A percentile compares a stretch with the other conserved stretches of the same genome.
phyloP scores from a whole-genome alignment of 148 eudicot genomes.

The Silene conica region DNA sequence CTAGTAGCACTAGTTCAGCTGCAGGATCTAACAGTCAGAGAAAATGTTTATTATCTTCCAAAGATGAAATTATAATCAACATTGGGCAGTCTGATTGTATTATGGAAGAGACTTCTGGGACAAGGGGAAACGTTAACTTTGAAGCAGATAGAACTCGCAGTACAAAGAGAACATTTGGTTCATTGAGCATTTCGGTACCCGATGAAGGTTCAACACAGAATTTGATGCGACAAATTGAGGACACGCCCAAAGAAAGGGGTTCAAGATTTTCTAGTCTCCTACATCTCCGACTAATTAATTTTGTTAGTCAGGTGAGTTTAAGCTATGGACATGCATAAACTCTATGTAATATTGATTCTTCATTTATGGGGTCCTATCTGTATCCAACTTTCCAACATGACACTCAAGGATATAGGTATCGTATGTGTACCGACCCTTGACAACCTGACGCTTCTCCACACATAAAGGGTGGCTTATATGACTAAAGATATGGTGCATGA shows the following conservation, averaged over 20 bases:
- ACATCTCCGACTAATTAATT: conserved; percentile 33
- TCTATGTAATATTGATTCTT: not conserved
- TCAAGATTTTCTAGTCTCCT: conserved; percentile 31
- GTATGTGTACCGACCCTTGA: not conserved
- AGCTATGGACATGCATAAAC: not conserved
- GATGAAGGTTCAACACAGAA: conserved; percentile 31
- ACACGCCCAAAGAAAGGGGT: conserved; percentile 64
- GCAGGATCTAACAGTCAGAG: conserved; percentile 16
- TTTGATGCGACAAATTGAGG: conserved; percentile 30
- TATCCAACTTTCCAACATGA: not conserved
- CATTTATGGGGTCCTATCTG: not conserved
- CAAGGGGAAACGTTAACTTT: conserved; percentile 31
- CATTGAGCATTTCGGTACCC: conserved; percentile 41
- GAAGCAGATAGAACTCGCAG: conserved; percentile 39
- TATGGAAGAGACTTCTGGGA: conserved; percentile 32
- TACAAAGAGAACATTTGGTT: conserved; percentile 41
- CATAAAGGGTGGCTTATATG: not conserved
- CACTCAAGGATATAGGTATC: not conserved
- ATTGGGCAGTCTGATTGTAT: conserved; percentile 21
- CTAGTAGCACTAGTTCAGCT: conserved; percentile 23
- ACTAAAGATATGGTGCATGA: not conserved
- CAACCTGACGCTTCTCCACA: not conserved
- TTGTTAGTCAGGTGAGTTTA: conserved; percentile 56
- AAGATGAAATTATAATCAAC: conserved; percentile 31
- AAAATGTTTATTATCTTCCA: conserved; percentile 14